Percentiles rank a stretch among this genome's conserved stretches.
phyloP scores from a whole-genome alignment of 2,329 filamentous ascomycete species.

The Monilinia polystroma region DNA sequence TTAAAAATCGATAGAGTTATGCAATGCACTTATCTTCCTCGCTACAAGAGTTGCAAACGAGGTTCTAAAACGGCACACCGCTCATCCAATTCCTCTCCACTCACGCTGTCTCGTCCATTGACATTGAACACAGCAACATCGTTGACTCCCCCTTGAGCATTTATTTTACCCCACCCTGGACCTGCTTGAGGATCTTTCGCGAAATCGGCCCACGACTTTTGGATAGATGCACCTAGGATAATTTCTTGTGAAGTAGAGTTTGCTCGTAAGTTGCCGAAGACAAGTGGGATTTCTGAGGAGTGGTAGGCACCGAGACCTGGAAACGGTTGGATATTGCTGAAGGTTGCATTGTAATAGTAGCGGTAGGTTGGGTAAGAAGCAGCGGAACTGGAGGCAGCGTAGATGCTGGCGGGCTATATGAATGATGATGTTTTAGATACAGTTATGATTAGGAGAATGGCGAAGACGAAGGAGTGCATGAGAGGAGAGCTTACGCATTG shows the following conservation, averaged over 20 bases:
- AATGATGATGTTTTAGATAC: too few species aligned
- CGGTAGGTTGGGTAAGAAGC: constrained; percentile 19
- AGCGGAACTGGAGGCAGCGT: constrained; percentile 6
- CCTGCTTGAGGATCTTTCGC: constrained; percentile 11
- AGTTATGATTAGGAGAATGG: background rate
- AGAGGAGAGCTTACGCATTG: constrained; percentile 15
- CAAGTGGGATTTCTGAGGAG: constrained; percentile 18
- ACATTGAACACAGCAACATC: constrained; percentile 7
- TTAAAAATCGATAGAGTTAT: background rate
- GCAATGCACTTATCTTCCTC: background rate
- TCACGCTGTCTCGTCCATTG: background rate
- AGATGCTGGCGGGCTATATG: background rate
- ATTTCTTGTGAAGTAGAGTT: background rate
- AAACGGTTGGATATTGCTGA: constrained; percentile 20
- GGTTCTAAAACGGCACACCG: background rate
- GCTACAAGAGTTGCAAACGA: background rate
- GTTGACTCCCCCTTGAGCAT: background rate
- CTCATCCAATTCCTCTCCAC: background rate
- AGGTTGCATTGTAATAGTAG: constrained; percentile 22
- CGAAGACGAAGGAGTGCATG: background rate
- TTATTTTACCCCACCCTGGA: background rate
- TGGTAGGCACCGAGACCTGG: constrained; percentile 20
- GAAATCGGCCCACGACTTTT: constrained; percentile 19
- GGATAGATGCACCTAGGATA: background rate
- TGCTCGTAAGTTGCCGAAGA: constrained; percentile 14